Conservation (phyloP, 1,139 yeast species). For the Geotrichum candidum region DNA sequence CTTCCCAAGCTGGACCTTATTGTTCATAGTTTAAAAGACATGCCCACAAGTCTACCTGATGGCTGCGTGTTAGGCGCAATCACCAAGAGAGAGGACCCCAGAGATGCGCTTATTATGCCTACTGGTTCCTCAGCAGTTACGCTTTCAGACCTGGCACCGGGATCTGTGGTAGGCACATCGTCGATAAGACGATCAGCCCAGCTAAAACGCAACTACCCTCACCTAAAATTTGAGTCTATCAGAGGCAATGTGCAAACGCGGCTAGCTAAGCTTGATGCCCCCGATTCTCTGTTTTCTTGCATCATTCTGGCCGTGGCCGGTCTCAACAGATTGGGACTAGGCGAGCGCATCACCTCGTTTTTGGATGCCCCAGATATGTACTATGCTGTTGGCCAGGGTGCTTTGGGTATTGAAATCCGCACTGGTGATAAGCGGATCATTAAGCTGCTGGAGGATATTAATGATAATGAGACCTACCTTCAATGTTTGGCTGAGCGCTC, state of each 20-base stretch:
- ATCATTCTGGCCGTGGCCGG: constrained; percentile 92
- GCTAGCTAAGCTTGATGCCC: constrained; percentile 66
- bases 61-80: constrained; percentile 88
- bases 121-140: constrained; percentile 54
- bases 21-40: constrained; percentile 90
- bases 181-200: constrained; percentile 89
- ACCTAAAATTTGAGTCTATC: constrained; percentile 62
- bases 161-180: constrained; percentile 88
- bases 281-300: constrained; percentile 60
- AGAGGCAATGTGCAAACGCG: constrained; percentile 88
- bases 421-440: constrained; percentile 54
- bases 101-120: constrained; percentile 86
- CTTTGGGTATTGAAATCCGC: constrained; percentile 85
- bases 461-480: constrained; percentile 59
- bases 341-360: constrained; percentile 55
- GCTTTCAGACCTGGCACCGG: constrained; percentile 73
- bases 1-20: constrained; percentile 74
- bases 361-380: constrained; percentile 81
- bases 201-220: constrained; percentile 52
- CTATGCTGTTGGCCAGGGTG: constrained; percentile 99
- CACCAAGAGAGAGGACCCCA: constrained; percentile 78
- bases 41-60: constrained; percentile 88
- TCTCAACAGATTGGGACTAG: constrained; percentile 62
- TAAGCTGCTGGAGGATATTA: constrained; percentile 54
- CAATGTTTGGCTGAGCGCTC: constrained; percentile 90